Percentiles rank a stretch among this genome's conserved stretches.
These are phyloP conservation scores for Poteriospumella lacustris DNA, from an alignment of 108 stramenopile genomes.

Conservation along the genomic window DNA sequence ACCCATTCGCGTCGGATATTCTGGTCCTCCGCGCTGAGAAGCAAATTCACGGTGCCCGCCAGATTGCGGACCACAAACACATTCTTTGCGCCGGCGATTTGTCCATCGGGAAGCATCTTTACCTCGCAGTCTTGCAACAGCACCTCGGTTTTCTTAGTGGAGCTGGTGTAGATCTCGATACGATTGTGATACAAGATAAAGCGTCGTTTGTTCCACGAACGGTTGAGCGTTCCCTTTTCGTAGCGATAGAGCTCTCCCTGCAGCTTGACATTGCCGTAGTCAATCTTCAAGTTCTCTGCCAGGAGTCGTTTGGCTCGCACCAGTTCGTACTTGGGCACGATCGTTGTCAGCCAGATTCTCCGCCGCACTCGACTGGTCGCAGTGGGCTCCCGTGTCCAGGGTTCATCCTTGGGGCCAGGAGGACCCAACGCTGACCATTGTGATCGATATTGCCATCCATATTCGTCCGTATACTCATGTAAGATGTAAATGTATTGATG, in stretches of 20 bases:
- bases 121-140: background rate
- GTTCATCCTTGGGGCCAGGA: background rate
- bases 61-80: background rate
- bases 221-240: background rate
- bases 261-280: background rate
- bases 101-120: background rate
- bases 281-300: background rate
- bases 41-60: background rate
- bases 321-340: background rate
- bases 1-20: background rate
- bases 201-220: background rate
- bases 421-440: background rate
- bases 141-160: background rate
- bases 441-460: conserved; percentile 19
- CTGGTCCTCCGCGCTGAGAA: background rate
- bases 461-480: background rate
- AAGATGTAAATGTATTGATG: conserved; percentile 14
- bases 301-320: background rate
- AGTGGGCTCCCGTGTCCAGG: background rate
- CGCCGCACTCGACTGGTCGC: background rate
- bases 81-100: background rate
- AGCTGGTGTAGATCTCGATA: background rate
- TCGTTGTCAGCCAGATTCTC: conserved; percentile 10
- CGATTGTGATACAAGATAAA: conserved; percentile 10
- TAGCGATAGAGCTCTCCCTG: background rate